Evolutionary conservation across 225 moss, liverwort and hornwort species (phyloP), one percentile per base, ranked within the genome.

Genomic region (Climacium dendroides): DNA sequence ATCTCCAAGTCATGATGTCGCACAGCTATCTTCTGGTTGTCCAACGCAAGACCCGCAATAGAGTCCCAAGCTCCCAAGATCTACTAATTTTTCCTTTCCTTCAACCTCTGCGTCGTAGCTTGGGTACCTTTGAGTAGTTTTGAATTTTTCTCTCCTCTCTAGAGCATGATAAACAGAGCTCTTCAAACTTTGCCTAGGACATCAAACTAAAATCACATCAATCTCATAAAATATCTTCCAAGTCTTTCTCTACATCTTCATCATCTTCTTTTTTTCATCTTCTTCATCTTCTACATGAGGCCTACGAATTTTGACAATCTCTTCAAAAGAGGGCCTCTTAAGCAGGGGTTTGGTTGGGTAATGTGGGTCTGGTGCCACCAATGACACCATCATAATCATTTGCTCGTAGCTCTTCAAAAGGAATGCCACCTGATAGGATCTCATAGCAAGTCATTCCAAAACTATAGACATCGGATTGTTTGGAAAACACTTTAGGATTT

Each of bases 261-360:
- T 22, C 22, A 75, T 19, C 32, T 41, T 43, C 9, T 32, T 50
- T 34, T 34, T 14, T 20, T 22, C 22, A 75, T 19, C 32, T 41
- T 43, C 9, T 32, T 50, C 13, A 7, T 0, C 3, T 0, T 5
- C 2, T 47, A 15, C 10, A 59, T 15, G 19, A 32, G 2, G 6
- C 5, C 14, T 12, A 39, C 34, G 14, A 13, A 9, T 22, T 11
- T 7, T 2, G 1, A 45, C 11, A 43, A 83, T 35, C 17, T 72
- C 61, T 48, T n/a, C 29, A 62, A 85, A 52, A 9, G n/a, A 37
- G 0, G 50, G 61, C n/a, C 37, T 85, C 61, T 11, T 14, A 26
- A 15, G 11, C 9, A 19, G 20, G 1, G 3, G 5, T 75, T 10
- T 22, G 4, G 4, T 55, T 66, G 5, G 76, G 13, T 47, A 83